Percentiles rank a stretch among this genome's conserved stretches.
phyloP scores from a whole-genome alignment of 2,329 filamentous ascomycete species.

The Chaetomium sp. region DNA sequence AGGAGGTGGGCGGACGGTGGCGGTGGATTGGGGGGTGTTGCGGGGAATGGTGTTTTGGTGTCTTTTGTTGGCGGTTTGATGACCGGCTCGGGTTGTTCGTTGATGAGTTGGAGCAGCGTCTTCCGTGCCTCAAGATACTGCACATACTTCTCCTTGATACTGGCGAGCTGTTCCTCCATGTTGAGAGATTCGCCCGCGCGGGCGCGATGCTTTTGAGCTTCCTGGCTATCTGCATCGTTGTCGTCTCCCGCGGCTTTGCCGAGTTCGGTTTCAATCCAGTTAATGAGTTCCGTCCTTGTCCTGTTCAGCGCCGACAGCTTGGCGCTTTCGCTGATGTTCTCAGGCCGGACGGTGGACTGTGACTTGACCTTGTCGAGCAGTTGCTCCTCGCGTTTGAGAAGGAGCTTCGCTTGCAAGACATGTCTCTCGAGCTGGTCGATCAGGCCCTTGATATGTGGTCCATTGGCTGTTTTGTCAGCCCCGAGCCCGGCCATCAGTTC shows the following conservation, averaged over 20 bases:
- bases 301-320: slow-evolving; percentile 48
- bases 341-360: slow-evolving; percentile 32
- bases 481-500: slow-evolving; percentile 46
- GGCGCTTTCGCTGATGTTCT: slow-evolving; percentile 30
- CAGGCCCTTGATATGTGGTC: slow-evolving; percentile 40
- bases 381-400: slow-evolving; percentile 50
- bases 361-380: slow-evolving; percentile 43
- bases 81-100: slow-evolving; percentile 14
- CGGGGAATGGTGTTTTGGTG: slow-evolving; percentile 2
- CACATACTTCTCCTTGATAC: slow-evolving; percentile 48
- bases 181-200: slow-evolving; percentile 18
- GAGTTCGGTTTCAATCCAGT: slow-evolving; percentile 59
- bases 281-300: slow-evolving; percentile 55
- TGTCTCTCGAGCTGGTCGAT: slow-evolving; percentile 51
- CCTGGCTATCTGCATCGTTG: slow-evolving; percentile 27
- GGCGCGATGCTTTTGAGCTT: slow-evolving; percentile 20
- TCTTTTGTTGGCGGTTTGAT: slow-evolving; percentile 16
- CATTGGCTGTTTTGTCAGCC: slow-evolving; percentile 32
- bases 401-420: slow-evolving; percentile 51
- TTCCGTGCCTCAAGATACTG: slow-evolving; percentile 46
- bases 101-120: slow-evolving; percentile 38
- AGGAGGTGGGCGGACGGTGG: slow-evolving; percentile 38
- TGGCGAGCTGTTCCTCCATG: slow-evolving; percentile 36
- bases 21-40: slow-evolving; percentile 6
- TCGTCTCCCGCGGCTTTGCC: slow-evolving; percentile 39